These are phyloP conservation scores for Draba incana DNA, from an alignment of 345 rosid species.

Conservation along the genomic window DNA sequence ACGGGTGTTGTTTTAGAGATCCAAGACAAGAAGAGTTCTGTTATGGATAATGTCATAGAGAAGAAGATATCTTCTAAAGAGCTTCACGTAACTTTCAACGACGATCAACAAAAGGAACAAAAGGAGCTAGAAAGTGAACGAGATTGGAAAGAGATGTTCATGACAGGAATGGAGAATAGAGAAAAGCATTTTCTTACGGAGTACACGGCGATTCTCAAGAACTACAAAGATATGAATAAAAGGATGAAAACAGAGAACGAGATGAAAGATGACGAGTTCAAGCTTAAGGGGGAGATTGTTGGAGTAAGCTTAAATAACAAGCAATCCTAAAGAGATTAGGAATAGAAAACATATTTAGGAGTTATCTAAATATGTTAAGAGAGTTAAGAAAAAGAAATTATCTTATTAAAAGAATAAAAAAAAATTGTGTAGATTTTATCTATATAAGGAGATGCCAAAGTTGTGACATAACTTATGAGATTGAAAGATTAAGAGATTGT, in stretches of 20 bases:
- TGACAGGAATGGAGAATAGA: slow-evolving; percentile 66
- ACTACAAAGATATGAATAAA: slow-evolving; percentile 63
- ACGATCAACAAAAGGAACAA: slow-evolving; percentile 28
- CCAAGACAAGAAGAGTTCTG: slow-evolving; percentile 23
- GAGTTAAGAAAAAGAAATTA: too few species aligned
- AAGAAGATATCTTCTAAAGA: slow-evolving; percentile 27
- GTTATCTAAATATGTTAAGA: too few species aligned
- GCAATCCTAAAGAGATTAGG: too few species aligned
- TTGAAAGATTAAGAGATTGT: too few species aligned
- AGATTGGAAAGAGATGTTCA: slow-evolving; percentile 76
- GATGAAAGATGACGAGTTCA: slow-evolving; percentile 77
- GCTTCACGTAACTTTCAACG: slow-evolving; percentile 10
- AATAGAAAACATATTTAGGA: too few species aligned
- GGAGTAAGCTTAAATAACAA: too few species aligned
- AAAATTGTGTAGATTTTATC: too few species aligned
- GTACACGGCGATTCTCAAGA: slow-evolving; percentile 73
- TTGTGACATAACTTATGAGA: too few species aligned
- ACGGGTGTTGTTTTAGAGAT: neutral
- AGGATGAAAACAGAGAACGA: slow-evolving; percentile 57
- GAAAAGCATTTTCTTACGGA: slow-evolving; percentile 62
- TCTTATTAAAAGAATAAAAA: too few species aligned
- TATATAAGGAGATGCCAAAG: too few species aligned
- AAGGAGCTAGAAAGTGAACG: slow-evolving; percentile 59
- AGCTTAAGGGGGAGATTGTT: slow-evolving; percentile 46
- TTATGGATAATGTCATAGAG: slow-evolving; percentile 5